phyloP scores from a whole-genome alignment of 2,329 filamentous ascomycete genomes.

The Alternaria sp. region DNA sequence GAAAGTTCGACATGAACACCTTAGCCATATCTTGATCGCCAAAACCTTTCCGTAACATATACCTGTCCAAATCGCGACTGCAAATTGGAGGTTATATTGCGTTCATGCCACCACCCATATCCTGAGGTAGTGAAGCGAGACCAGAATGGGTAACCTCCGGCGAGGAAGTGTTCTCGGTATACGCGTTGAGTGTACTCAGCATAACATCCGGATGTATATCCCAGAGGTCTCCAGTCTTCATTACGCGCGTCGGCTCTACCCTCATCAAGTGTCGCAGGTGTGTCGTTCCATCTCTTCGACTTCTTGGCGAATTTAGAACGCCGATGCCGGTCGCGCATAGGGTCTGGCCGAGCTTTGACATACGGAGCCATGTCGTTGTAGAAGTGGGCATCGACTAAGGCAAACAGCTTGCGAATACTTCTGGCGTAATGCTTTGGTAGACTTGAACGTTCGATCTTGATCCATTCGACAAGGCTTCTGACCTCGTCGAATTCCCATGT shows the following conservation, averaged over 20 bases:
- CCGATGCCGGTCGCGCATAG: neutral
- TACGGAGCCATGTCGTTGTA: slow-evolving; percentile 4
- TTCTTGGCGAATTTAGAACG: neutral
- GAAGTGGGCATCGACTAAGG: neutral
- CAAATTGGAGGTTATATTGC: neutral
- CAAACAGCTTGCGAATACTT: slow-evolving; percentile 1
- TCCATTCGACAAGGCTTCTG: slow-evolving; percentile 6
- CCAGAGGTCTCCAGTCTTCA: neutral
- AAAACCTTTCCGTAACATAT: neutral
- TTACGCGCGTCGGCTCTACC: neutral
- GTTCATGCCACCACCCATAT: neutral
- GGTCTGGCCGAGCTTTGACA: neutral
- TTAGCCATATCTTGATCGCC: neutral
- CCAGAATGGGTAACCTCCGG: slow-evolving; percentile 2
- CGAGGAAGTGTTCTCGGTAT: slow-evolving; percentile 1
- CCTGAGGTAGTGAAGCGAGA: neutral
- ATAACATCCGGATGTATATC: neutral
- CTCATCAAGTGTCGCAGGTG: neutral
- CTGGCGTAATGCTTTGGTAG: neutral
- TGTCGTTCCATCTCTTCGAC: slow-evolving; percentile 3
- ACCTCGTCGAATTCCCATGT: slow-evolving; percentile 7
- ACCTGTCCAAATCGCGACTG: neutral
- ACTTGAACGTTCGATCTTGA: slow-evolving; percentile 1
- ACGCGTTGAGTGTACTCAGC: neutral
- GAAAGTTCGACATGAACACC: neutral